Evolutionary conservation across 139 green algal species (phyloP).

Genomic region (Volvox africanus): DNA sequence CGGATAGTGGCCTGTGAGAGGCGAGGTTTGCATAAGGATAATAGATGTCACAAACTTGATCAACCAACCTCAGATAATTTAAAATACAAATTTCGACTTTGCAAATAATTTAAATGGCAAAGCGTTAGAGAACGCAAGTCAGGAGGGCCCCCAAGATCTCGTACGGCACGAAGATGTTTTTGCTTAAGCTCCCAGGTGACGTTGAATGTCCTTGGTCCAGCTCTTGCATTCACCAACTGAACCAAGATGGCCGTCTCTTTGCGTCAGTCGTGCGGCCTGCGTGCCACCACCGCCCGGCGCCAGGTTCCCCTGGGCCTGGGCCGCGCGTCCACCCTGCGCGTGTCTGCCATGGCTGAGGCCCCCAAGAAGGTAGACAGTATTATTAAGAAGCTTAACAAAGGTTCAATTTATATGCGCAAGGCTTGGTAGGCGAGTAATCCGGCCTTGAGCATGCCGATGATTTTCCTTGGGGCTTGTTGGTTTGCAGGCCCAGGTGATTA

Average conservation of each 20-base stretch:
- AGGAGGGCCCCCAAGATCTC: neutral
- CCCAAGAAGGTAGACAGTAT: constrained; percentile 34
- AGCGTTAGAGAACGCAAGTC: too few relatives aligned
- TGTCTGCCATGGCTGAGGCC: constrained; percentile 31
- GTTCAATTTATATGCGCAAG: neutral
- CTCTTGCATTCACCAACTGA: constrained; percentile 6
- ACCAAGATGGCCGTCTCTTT: constrained; percentile 45
- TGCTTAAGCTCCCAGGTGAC: neutral
- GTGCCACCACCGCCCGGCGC: constrained; percentile 28
- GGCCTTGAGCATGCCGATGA: neutral
- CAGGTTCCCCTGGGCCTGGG: constrained; percentile 37
- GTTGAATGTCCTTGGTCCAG: neutral
- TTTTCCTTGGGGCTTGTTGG: neutral
- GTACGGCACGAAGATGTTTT: constrained; percentile 23
- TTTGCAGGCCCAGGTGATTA: constrained; percentile 82
- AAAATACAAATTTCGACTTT: too few relatives aligned
- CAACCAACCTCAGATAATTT: too few relatives aligned
- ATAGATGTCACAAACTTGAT: too few relatives aligned
- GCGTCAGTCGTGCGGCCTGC: constrained; percentile 21
- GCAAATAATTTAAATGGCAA: too few relatives aligned
- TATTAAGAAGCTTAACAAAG: neutral
- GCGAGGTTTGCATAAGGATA: too few relatives aligned
- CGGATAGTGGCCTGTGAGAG: too few relatives aligned
- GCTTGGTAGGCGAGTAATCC: neutral
- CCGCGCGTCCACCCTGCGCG: constrained; percentile 35